Percentiles rank a stretch among this genome's conserved stretches.
These are phyloP conservation scores for Peronospora tabacina DNA, from an alignment of 352 stramenopile species.

Conservation along the genomic window DNA sequence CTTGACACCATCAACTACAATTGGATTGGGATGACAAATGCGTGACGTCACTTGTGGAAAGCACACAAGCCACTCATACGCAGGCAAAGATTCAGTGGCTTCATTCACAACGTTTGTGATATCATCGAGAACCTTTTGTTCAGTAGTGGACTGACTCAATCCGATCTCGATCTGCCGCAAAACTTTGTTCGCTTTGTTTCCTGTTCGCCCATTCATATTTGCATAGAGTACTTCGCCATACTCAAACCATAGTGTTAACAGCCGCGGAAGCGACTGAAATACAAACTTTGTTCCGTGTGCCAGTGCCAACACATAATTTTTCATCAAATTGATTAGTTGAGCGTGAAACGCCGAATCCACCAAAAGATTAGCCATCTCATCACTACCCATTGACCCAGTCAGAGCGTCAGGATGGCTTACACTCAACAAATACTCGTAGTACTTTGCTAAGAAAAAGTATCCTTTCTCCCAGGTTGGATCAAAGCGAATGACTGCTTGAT, in stretches of 20 bases:
- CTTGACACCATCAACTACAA: slow-evolving; percentile 86
- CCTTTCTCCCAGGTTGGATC: slow-evolving; percentile 91
- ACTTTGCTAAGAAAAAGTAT: slow-evolving; percentile 87
- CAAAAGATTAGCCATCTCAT: slow-evolving; percentile 34
- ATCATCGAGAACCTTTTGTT: slow-evolving; percentile 57
- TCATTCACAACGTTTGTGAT: slow-evolving; percentile 60
- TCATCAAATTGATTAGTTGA: slow-evolving; percentile 86
- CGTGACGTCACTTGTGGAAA: slow-evolving; percentile 97
- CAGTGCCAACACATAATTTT: slow-evolving; percentile 90
- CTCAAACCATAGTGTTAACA: slow-evolving; percentile 97
- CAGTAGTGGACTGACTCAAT: slow-evolving; percentile 42
- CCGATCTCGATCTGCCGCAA: slow-evolving; percentile 55
- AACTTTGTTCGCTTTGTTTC: slow-evolving; percentile 47
- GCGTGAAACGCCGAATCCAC: slow-evolving; percentile 53
- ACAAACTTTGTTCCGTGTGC: slow-evolving; percentile 91
- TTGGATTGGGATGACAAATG: slow-evolving; percentile 83
- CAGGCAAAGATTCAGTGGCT: slow-evolving; percentile 44
- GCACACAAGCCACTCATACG: slow-evolving; percentile 95
- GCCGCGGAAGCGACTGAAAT: slow-evolving; percentile 94
- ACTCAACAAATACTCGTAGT: slow-evolving; percentile 88
- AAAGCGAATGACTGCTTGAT: slow-evolving; percentile 91
- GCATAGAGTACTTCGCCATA: slow-evolving; percentile 81
- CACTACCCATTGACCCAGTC: slow-evolving; percentile 29
- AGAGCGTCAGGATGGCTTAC: slow-evolving; percentile 52
- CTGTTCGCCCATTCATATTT: slow-evolving; percentile 23